Base-by-base conservation (phyloP, 108 stramenopile species). In the Cylindrotheca fusiformis region DNA sequence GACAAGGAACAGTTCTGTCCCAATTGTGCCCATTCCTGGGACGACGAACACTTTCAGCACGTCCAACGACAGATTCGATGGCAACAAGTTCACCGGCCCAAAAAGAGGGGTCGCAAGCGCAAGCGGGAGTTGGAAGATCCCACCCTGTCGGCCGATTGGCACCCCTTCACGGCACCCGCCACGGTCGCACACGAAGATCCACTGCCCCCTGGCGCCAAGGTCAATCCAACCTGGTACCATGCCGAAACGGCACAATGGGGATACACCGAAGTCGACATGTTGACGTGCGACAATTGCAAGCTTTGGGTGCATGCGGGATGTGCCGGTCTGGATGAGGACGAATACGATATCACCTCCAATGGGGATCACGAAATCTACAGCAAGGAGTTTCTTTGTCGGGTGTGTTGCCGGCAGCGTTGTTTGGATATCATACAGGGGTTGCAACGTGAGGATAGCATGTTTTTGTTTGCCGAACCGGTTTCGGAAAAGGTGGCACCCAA, bases 401-500 rank as follows among this genome's bases (percentile, higher is more conserved):
- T 60, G 17, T 86, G 88, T 57, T 85, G 82, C 58, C 56, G 60
- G 44, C 19, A 75, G 32, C 80, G 76, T 17, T 79, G 78, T 55
- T 24, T 63, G 2, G 73, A 73, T 3, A 47, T 88, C 4, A 68
- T 87, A 52, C 32, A 68, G 8, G 61, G 55, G 10, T 57, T 91
- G 47, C 52, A 69, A 55, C 58, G 76, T 45, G 77, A 84, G 36
- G 95, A 95, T 64, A 61, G 27, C 18, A 71, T 77, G 19, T 32
- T 54, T 2, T 59, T 95, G 10, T 95, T 95, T 74, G 83, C 88
- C 4, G 68, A 71, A 32, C 95, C 95, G 5, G 95, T 95, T 12
- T 86, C 90, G 21, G 90, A 90, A 33, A 71, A 83, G 32, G 75
- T 90, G 20, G 91, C 91, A 21, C 96, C 94, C 0, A 96, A 86